Evolutionary conservation across 495 filamentous ascomycete species (phyloP), one percentile per base, ranked within the genome.

Genomic region (Aspergillus heteromorphus): DNA sequence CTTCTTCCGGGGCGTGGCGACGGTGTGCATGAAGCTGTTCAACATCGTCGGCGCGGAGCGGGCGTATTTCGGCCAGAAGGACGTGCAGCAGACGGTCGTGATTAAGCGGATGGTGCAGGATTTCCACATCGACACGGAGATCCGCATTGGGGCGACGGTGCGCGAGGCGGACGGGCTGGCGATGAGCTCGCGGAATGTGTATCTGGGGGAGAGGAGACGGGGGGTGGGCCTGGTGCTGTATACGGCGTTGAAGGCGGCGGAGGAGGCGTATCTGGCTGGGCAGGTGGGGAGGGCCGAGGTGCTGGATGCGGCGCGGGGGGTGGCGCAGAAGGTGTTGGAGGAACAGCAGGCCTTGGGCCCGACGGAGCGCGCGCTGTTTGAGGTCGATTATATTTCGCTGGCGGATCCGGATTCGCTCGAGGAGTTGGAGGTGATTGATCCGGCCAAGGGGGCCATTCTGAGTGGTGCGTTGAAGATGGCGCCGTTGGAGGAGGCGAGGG

Each of bases 11-110:
- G 93, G 93, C 5, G 93, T 98, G 20, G 92, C 93, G 21, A 97
- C 95, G 10, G 87, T 98, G 10, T 96, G 91, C 72, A 92, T 91
- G 86, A 98, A 98, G 77, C 73, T 98, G 19, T 93, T 98, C 72
- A 97, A 97, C 64, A 89, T 92, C 45, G 86, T 91, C 36, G 79
- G 84, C 59, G 90, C 93, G 2, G 89, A 95, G 40, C 82, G 82
- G 40, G 95, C 91, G 1, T 99, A 96, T 66, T 97, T 99, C 70
- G 93, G 93, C 1, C 95, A 97, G 72, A 97, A 99, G 73, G 93
- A 99, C 62, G 83, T 97, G 16, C 93, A 99, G 71, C 93, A 99
- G 73, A 95, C 90, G 0, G 88, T 92, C 7, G 80, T 99, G 6
- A 88, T 99, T 63, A 83, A 81, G 67, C 81, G 87, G 7, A 81